Conservation (phyloP, 805 yeast species). For the Komagataella ulmi region DNA sequence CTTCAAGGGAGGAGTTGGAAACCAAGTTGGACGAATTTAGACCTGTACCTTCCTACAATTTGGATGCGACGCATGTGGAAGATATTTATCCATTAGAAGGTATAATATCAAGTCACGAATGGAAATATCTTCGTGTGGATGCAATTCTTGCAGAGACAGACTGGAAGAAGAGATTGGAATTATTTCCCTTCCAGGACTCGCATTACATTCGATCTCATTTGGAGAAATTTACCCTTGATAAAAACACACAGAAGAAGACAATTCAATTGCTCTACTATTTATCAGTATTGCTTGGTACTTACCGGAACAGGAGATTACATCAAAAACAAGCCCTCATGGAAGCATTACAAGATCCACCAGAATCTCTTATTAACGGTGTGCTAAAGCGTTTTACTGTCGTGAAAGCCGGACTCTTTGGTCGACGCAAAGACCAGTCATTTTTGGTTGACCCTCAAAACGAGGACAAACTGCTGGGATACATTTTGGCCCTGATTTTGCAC, state of each 20-base stretch:
- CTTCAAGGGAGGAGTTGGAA: slow-evolving; percentile 52
- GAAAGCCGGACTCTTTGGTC: slow-evolving; percentile 54
- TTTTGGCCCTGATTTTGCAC: slow-evolving; percentile 61
- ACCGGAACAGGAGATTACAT: slow-evolving; percentile 53
- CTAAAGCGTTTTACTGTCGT: slow-evolving; percentile 59
- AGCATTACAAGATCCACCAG: slow-evolving; percentile 60
- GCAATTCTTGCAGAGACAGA: slow-evolving; percentile 44
- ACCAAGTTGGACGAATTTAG: slow-evolving; percentile 49
- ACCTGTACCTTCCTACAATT: slow-evolving; percentile 70
- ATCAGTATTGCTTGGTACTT: slow-evolving; percentile 70
- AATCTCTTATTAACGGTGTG: slow-evolving; percentile 55
- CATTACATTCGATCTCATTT: slow-evolving; percentile 37
- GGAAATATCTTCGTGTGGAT: slow-evolving; percentile 48
- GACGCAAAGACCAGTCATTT: slow-evolving; percentile 64
- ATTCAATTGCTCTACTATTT: slow-evolving; percentile 68
- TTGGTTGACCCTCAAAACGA: slow-evolving; percentile 79
- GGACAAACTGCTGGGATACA: slow-evolving; percentile 72
- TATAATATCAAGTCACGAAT: slow-evolving; percentile 59
- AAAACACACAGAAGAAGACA: slow-evolving; percentile 34
- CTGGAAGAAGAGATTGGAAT: slow-evolving; percentile 32
- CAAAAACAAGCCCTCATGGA: slow-evolving; percentile 47
- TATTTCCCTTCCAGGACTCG: slow-evolving; percentile 49
- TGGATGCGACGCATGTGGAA: slow-evolving; percentile 70
- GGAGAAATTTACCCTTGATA: slow-evolving; percentile 22
- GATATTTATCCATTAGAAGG: slow-evolving; percentile 67